Percentiles rank a stretch among this genome's conserved stretches.
Evolutionary conservation across 2,329 filamentous ascomycete species (phyloP).

Genomic region (Pseudomassariella vexata): DNA sequence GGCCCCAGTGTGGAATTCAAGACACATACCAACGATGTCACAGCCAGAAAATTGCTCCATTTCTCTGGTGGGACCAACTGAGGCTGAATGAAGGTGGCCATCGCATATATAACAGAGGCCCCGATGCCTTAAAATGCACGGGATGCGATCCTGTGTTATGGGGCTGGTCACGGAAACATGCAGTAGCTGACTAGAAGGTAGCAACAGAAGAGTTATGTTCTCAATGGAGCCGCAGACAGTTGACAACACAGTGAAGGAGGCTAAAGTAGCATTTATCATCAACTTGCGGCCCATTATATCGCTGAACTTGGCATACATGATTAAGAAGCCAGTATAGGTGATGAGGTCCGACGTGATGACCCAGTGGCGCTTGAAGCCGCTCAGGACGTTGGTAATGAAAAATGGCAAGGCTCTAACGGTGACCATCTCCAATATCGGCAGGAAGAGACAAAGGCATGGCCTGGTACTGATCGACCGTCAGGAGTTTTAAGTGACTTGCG

Average conservation of each 20-base stretch:
- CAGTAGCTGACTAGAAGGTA: not conserved
- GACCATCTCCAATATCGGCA: too few relatives aligned
- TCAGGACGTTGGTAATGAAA: too few relatives aligned
- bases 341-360: too few relatives aligned
- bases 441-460: too few relatives aligned
- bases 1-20: conserved; percentile 35
- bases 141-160: conserved; percentile 23
- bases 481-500: too few relatives aligned
- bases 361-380: too few relatives aligned
- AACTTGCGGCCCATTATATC: conserved; percentile 37
- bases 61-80: conserved; percentile 28
- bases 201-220: not conserved
- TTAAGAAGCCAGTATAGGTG: conserved; percentile 26
- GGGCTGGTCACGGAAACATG: not conserved
- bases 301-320: conserved; percentile 36
- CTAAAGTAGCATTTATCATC: conserved; percentile 27
- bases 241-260: conserved; percentile 30
- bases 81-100: conserved; percentile 30
- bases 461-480: too few relatives aligned
- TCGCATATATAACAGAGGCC: conserved; percentile 39
- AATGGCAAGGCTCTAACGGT: too few relatives aligned
- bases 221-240: not conserved
- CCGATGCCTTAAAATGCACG: conserved; percentile 38
- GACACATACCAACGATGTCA: conserved; percentile 32
- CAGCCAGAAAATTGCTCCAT: conserved; percentile 24